Base-by-base conservation (phyloP, 306 rosid species). In the Lupinus albus region DNA sequence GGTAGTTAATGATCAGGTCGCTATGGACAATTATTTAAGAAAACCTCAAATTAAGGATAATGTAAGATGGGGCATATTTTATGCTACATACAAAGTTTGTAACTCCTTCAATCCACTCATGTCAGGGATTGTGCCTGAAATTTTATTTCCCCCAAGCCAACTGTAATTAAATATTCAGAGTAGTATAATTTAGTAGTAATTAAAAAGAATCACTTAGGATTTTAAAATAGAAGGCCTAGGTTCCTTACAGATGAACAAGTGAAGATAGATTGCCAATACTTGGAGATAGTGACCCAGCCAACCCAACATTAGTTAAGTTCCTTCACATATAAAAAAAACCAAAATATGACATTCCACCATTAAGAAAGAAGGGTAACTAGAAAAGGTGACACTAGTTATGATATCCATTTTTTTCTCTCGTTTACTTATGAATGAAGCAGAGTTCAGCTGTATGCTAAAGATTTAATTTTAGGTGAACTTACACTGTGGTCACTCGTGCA, bases 121-220 rank as follows among this genome's bases (percentile, higher is more conserved):
- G 15, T 87, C 89, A 1, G 98, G 98, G 30, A 92, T 80, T 20
- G 7, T n/a, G 73, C 98, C 96, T 16, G 88, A 42, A 39, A 92
- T 78, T 25, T 79, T 83, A 81, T 92, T 92, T 47, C 69, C 77
- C 16, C 87, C 88, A 48, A 92, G 85, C 96, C 92, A 89, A 73
- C 96, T 89, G 77, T 42, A 45, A 69, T 33, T 12, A 78, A 32
- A 72, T 63, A 46, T 56, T 72, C 54, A 61, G 36, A 71, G 35
- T 16, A 54, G 53, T 47, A 41, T 50, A 28, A 77, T 38, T 35
- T 53, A 60, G 36, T 4, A 21, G 45, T 51, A 16, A 58, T 4
- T 6, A 17, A 15, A 30, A 41, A 2, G 50, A 42, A 41, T 63
- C 13, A 14, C 52, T 56, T 46, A 15, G 28, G 14, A 64, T 55